These are phyloP conservation scores for Gentiana macrophylla DNA, from an alignment of 257 asterid species.

Conservation along the genomic window DNA sequence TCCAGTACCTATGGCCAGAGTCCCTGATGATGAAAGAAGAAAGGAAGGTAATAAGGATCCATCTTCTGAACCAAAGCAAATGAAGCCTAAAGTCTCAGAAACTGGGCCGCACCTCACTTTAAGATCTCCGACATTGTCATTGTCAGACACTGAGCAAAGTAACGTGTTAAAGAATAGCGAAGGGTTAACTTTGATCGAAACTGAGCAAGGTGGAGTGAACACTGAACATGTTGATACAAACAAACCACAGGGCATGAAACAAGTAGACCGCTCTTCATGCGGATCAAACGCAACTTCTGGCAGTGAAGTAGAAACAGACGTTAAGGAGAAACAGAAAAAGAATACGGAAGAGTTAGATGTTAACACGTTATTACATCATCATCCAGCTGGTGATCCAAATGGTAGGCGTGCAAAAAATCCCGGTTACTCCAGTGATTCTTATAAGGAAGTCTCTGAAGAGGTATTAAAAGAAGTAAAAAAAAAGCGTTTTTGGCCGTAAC, in stretches of 20 bases:
- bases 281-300: conserved; percentile 98
- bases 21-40: conserved; percentile 23
- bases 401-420: conserved; percentile 59
- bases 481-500: no score
- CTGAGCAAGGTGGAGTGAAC: conserved; percentile 25
- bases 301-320: conserved; percentile 84
- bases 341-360: conserved; percentile 45
- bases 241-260: conserved; percentile 51
- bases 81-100: conserved; percentile 41
- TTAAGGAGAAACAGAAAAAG: conserved; percentile 41
- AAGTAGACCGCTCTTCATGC: conserved; percentile 90
- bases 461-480: conserved; percentile 23
- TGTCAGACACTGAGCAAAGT: conserved; percentile 59
- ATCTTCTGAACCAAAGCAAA: conserved; percentile 28
- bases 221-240: conserved; percentile 33
- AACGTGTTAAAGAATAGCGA: conserved; percentile 37
- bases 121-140: conserved; percentile 30
- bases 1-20: conserved; percentile 36
- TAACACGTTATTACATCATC: conserved; percentile 20
- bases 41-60: conserved; percentile 33
- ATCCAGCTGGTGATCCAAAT: conserved; percentile 35
- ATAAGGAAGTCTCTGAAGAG: conserved; percentile 96
- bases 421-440: conserved; percentile 43
- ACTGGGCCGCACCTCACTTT: conserved; percentile 44
- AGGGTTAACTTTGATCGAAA: conserved; percentile 26